Evolutionary conservation across 306 rosid species (phyloP).

Genomic region (Gynostemma pentaphyllum): DNA sequence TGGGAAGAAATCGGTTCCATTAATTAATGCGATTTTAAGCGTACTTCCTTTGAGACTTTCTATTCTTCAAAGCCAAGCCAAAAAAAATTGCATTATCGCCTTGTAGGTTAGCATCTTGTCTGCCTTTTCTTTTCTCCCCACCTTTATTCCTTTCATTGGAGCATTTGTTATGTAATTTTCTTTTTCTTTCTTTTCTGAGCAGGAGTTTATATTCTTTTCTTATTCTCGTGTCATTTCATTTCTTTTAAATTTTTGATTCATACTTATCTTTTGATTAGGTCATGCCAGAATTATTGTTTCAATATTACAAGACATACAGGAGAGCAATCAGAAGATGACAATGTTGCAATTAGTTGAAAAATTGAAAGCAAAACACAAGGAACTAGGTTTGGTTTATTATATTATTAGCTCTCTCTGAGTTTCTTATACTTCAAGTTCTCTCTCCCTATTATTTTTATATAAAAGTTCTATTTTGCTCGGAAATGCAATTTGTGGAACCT

Average conservation of each 20-base stretch:
- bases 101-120: neutral
- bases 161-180: neutral
- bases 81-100: neutral
- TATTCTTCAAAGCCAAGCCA: neutral
- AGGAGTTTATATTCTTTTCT: no score
- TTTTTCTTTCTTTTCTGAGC: neutral
- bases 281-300: conserved; percentile 63
- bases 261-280: conserved; percentile 37
- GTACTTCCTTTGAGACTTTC: neutral
- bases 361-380: conserved; percentile 63
- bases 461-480: neutral
- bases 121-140: neutral
- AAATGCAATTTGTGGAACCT: neutral
- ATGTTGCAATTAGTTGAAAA: conserved; percentile 79
- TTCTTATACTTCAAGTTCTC: neutral
- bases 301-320: conserved; percentile 59
- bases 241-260: neutral
- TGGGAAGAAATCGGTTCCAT: neutral
- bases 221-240: neutral
- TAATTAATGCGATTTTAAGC: neutral
- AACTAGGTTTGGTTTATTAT: conserved; percentile 39
- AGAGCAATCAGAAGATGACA: conserved; percentile 65
- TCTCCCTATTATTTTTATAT: neutral
- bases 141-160: no score
- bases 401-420: neutral